These are phyloP conservation scores for Ganoderma boninense DNA, from an alignment of 1,284 basidiomycete genomes.

Conservation along the genomic window DNA sequence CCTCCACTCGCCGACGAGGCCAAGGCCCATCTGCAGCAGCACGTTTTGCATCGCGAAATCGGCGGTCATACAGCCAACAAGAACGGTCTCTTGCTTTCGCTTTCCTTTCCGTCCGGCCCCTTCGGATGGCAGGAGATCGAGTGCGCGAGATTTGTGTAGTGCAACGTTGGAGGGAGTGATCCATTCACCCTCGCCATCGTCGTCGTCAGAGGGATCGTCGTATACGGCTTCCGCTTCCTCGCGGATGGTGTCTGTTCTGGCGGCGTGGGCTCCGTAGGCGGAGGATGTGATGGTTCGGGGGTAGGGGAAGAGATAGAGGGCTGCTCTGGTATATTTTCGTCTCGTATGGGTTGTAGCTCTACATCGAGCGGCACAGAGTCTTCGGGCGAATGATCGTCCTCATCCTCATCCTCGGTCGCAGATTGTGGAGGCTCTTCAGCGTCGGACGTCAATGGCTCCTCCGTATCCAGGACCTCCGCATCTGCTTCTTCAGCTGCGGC, in stretches of 20 bases:
- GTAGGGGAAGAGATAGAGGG: conserved; percentile 13
- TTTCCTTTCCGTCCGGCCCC: conserved; percentile 47
- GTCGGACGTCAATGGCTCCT: conserved; percentile 26
- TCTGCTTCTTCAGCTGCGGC: not conserved
- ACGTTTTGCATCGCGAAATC: conserved; percentile 99
- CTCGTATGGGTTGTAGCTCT: conserved; percentile 50
- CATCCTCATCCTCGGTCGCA: conserved; percentile 24
- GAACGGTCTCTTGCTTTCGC: conserved; percentile 53
- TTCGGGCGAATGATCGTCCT: conserved; percentile 11
- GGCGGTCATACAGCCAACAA: conserved; percentile 93
- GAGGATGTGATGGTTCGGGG: conserved; percentile 13
- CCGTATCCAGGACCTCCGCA: conserved; percentile 1
- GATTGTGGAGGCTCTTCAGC: conserved; percentile 32
- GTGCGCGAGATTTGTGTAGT: conserved; percentile 88
- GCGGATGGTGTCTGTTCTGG: conserved; percentile 12
- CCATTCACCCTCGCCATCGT: conserved; percentile 95
- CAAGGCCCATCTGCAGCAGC: conserved; percentile 93
- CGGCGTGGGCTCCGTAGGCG: conserved; percentile 22
- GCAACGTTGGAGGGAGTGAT: conserved; percentile 93
- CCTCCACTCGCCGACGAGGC: conserved; percentile 92
- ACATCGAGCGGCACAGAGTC: conserved; percentile 52
- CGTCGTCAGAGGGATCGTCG: conserved; percentile 79
- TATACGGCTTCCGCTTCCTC: conserved; percentile 51
- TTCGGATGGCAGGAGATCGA: conserved; percentile 77
- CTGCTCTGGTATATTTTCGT: conserved; percentile 12